phyloP scores from a whole-genome alignment of 2,329 filamentous ascomycete species.

The Penicillium palitans region DNA sequence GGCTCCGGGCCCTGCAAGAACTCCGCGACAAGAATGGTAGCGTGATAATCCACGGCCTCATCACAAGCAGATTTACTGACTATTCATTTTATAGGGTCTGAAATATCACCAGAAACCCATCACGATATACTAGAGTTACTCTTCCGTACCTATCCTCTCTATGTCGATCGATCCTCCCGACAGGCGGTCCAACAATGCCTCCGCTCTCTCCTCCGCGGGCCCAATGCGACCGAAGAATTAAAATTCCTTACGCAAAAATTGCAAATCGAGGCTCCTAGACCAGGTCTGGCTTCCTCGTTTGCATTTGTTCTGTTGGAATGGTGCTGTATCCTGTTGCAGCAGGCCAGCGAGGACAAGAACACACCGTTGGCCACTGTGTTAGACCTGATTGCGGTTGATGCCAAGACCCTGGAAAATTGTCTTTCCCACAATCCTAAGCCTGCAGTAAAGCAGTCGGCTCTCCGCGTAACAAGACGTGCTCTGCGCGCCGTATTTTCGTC shows the following conservation, averaged over 20 bases:
- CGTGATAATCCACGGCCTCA: constrained; percentile 1
- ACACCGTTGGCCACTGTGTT: constrained; percentile 56
- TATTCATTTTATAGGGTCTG: constrained; percentile 28
- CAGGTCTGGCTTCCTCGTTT: constrained; percentile 72
- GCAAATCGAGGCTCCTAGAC: constrained; percentile 71
- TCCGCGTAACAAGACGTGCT: constrained; percentile 75
- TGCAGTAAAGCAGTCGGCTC: constrained; percentile 69
- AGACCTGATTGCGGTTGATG: constrained; percentile 68
- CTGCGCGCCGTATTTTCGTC: constrained; percentile 71
- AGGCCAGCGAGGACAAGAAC: constrained; percentile 67
- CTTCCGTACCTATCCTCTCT: constrained; percentile 84
- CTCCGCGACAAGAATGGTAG: constrained; percentile 48
- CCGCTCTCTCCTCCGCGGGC: constrained; percentile 62
- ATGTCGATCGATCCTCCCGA: constrained; percentile 81
- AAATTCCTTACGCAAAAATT: constrained; percentile 66
- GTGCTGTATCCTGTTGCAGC: constrained; percentile 76
- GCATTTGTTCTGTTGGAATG: constrained; percentile 90
- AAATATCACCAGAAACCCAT: constrained; percentile 34
- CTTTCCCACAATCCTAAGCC: constrained; percentile 64
- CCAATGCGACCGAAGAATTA: constrained; percentile 49
- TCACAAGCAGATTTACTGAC: constrained; percentile 16
- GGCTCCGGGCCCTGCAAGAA: constrained; percentile 44
- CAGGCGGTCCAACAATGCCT: constrained; percentile 81
- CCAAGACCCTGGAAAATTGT: constrained; percentile 75
- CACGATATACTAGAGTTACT: constrained; percentile 66